Evolutionary conservation across 73 alveolate species (phyloP).

Genomic region (Stentor roeselii): DNA sequence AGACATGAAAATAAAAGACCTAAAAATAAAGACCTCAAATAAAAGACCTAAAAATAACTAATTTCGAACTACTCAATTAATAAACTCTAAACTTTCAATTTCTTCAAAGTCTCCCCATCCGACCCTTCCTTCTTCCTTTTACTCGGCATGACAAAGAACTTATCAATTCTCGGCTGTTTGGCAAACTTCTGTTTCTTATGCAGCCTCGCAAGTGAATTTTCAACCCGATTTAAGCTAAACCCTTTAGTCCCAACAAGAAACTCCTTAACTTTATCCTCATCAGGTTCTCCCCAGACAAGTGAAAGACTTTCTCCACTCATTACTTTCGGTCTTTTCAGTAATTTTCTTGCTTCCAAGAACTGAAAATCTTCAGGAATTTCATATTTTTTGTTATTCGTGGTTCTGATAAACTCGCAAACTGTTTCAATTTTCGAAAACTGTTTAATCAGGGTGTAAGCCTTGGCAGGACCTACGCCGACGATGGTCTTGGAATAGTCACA

Average conservation of each 20-base stretch:
- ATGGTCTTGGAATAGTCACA: slow-evolving; percentile 75
- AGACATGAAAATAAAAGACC: too few relatives aligned
- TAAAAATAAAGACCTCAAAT: too few relatives aligned
- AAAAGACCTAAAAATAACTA: too few relatives aligned
- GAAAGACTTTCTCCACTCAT: not conserved
- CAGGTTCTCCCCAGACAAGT: not conserved
- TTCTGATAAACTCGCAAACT: slow-evolving; percentile 41
- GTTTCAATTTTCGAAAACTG: slow-evolving; percentile 69
- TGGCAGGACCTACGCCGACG: slow-evolving; percentile 78
- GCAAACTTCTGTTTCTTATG: not conserved
- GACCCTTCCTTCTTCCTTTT: not conserved
- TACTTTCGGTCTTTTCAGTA: slow-evolving; percentile 72
- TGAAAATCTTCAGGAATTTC: slow-evolving; percentile 62
- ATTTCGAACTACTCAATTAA: too few relatives aligned
- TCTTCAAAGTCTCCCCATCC: not conserved
- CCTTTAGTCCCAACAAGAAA: slow-evolving; percentile 23
- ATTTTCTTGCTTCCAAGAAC: slow-evolving; percentile 70
- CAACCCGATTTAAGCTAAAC: not conserved
- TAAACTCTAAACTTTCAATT: too few relatives aligned
- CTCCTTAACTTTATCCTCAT: slow-evolving; percentile 19
- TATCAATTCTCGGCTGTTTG: slow-evolving; percentile 11
- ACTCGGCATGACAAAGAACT: not conserved
- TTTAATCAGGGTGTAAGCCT: slow-evolving; percentile 67
- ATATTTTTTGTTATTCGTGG: slow-evolving; percentile 45
- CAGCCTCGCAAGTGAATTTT: not conserved